Evolutionary conservation across 225 moss, liverwort and hornwort genomes (phyloP).

Genomic region (Asterella californica): DNA sequence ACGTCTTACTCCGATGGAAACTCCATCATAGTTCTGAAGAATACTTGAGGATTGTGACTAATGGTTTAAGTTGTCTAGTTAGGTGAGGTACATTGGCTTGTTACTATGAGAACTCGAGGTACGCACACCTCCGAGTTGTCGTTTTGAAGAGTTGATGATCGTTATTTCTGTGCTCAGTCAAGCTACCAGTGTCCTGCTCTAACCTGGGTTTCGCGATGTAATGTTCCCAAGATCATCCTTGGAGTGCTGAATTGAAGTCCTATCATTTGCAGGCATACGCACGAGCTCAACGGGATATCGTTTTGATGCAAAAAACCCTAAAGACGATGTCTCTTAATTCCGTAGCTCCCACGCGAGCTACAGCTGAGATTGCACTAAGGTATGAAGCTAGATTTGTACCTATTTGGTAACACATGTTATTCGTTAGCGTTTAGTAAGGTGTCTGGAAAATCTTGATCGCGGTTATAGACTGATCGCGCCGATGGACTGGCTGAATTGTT

Average conservation of each 20-base stretch:
- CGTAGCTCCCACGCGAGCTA: constrained; percentile 57
- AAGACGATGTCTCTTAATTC: constrained; percentile 73
- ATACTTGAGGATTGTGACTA: neutral
- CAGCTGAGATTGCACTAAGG: constrained; percentile 66
- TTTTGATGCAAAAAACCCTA: constrained; percentile 64
- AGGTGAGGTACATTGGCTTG: neutral
- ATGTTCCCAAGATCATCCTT: neutral
- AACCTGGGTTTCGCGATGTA: neutral
- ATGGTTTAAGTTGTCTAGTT: neutral
- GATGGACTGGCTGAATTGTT: too few relatives aligned
- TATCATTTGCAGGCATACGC: constrained; percentile 49
- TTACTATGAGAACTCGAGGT: neutral
- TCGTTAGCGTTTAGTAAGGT: neutral
- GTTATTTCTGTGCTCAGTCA: neutral
- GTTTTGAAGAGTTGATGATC: neutral
- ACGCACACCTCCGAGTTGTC: neutral
- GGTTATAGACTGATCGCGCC: too few relatives aligned
- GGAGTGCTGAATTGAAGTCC: neutral
- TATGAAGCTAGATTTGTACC: constrained; percentile 1
- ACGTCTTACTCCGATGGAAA: neutral
- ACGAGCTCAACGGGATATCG: constrained; percentile 54
- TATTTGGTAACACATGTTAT: neutral
- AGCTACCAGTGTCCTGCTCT: neutral
- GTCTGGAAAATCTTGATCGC: too few relatives aligned
- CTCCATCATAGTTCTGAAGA: neutral